These are phyloP conservation scores for Adenanthera pavonina DNA, from an alignment of 306 rosid genomes.

Conservation along the genomic window DNA sequence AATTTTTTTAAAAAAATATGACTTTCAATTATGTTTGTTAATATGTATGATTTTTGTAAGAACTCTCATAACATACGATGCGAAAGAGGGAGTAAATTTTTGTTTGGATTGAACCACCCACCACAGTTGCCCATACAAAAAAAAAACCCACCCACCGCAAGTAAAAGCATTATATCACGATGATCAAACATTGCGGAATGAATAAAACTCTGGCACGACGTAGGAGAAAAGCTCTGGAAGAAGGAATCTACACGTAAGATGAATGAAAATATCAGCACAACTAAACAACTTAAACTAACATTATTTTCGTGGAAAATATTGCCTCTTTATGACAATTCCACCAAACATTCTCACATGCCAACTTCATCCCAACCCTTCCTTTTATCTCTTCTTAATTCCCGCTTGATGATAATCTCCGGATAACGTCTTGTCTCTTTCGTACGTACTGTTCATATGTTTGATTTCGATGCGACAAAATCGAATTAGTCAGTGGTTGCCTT, in stretches of 20 bases:
- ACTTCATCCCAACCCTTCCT: neutral
- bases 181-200: conserved; percentile 29
- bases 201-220: conserved; percentile 24
- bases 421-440: conserved; percentile 22
- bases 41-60: no score
- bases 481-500: conserved; percentile 38
- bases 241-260: conserved; percentile 45
- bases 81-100: no score
- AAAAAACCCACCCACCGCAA: no score
- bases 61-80: no score
- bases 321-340: conserved; percentile 29
- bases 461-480: conserved; percentile 2
- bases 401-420: conserved; percentile 18
- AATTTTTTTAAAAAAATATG: no score
- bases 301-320: conserved; percentile 39
- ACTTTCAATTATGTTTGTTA: no score
- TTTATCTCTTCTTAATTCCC: neutral
- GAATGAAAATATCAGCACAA: conserved; percentile 43
- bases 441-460: conserved; percentile 1
- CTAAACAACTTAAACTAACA: conserved; percentile 48
- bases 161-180: neutral
- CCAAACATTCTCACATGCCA: conserved; percentile 52
- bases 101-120: no score
- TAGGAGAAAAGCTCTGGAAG: conserved; percentile 27
- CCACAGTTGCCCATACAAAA: no score